These are phyloP conservation scores for Lyophyllum shimeji DNA, from an alignment of 768 basidiomycete species.

Conservation along the genomic window DNA sequence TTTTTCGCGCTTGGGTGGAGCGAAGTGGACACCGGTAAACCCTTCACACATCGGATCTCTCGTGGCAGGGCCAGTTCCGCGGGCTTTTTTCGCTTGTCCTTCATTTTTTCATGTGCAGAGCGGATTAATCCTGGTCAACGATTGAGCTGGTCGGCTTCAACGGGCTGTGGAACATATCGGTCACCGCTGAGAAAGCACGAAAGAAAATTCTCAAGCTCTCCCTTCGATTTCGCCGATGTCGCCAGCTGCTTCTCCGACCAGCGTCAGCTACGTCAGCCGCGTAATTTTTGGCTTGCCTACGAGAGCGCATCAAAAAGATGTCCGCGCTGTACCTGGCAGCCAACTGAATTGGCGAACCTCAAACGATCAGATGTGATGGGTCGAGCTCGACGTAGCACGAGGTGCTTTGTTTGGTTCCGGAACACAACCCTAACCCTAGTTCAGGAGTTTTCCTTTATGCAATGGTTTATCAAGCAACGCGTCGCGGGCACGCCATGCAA, in stretches of 20 bases:
- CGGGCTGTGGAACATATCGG: neutral
- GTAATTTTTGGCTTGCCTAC: conserved; percentile 9
- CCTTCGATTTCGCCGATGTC: conserved; percentile 3
- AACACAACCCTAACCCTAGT: conserved; percentile 26
- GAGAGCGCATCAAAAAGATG: conserved; percentile 22
- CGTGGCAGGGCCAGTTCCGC: conserved; percentile 5
- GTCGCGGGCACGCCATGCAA: conserved; percentile 5
- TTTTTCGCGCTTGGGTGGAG: neutral
- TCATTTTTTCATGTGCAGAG: neutral
- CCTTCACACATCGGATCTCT: conserved; percentile 5
- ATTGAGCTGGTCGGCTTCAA: neutral
- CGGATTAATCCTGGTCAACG: neutral
- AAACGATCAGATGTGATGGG: conserved; percentile 18
- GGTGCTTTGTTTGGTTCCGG: conserved; percentile 20
- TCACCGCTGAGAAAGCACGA: neutral
- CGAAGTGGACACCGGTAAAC: neutral
- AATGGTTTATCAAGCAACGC: conserved; percentile 1
- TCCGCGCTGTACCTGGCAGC: conserved; percentile 10
- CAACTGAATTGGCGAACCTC: conserved; percentile 12
- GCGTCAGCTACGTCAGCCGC: neutral
- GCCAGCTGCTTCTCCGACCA: neutral
- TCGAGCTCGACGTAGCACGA: conserved; percentile 30
- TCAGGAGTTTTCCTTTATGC: conserved; percentile 10
- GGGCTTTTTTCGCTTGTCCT: neutral
- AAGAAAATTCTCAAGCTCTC: neutral